Evolutionary conservation across 192 early-diverging fungal genomes (phyloP), one percentile per base, ranked within the genome.

Genomic region (Entomortierella parvispora): DNA sequence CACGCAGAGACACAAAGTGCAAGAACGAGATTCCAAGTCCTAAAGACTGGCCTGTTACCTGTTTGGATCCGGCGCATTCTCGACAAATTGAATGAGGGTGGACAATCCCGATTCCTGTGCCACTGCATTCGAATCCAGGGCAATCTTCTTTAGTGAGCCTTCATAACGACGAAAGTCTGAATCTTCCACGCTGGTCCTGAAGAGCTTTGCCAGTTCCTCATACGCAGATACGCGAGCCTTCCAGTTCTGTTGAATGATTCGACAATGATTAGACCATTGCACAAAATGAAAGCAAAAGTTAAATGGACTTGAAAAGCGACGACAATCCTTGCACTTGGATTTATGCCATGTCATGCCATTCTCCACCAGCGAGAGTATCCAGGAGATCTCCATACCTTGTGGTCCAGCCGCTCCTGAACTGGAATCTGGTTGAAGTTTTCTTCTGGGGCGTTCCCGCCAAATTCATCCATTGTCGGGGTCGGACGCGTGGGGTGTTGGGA

Each of bases 221-320:
- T 95, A 99, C 8, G 91, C 97, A 45, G 80, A 86, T 49, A 91
- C 80, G 54, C 97, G 90, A 32, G 93, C 96, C 79, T 99, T 98
- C 97, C 97, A 99, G 37, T 88, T 81, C 97, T 97, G 9, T 23
- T 53, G 49, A 26, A 25, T 2, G 22, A 62, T 45, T 33, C n/a
- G 7, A 6, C 18, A 22, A 47, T 15, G 23, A 26, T 63, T 68
- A 20, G 20, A 40, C 33, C 20, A 58, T 4, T 10, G 48, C 56
- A 52, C 54, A 59, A 69, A 65, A 62, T 75, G 18, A 79, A 17
- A 28, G 17, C 56, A 31, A 60, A 2, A 57, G 28, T 29, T 29
- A 43, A 1, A 17, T 37, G n/a, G 15, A 51, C 28, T 43, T 31
- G 28, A 29, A 62, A 46, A 20, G 46, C 33, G 26, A 66, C 50